Conservation (phyloP, 495 filamentous ascomycete genomes). For the Hypoxylon crocopeplum region DNA sequence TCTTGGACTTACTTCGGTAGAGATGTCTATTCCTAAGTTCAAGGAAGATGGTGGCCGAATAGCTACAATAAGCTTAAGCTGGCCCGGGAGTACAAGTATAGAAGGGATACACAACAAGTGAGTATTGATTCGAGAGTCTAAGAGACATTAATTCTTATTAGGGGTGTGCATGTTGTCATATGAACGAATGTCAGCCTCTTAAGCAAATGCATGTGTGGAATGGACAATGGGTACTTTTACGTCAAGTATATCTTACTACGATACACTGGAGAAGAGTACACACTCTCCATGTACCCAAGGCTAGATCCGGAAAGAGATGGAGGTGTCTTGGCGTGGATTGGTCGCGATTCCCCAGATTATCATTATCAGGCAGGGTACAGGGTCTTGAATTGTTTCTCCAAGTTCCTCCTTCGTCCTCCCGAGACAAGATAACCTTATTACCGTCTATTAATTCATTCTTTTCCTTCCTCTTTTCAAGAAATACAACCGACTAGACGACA, state of each 20-base stretch:
- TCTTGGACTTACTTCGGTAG: too few species aligned
- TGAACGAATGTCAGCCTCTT: not conserved
- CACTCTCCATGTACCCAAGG: not conserved
- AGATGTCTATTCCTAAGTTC: too few species aligned
- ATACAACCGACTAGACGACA: too few species aligned
- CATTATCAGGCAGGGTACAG: slow-evolving; percentile 15
- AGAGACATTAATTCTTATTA: too few species aligned
- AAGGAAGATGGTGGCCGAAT: too few species aligned
- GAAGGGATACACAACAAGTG: too few species aligned
- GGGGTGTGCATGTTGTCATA: not conserved
- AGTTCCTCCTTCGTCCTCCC: slow-evolving; percentile 6
- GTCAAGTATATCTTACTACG: not conserved
- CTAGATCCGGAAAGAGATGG: slow-evolving; percentile 28
- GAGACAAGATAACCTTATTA: too few species aligned
- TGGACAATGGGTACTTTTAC: slow-evolving; percentile 7
- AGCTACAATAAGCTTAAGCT: too few species aligned
- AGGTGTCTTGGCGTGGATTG: slow-evolving; percentile 29
- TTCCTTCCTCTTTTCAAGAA: too few species aligned
- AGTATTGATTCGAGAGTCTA: too few species aligned
- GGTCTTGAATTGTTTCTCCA: slow-evolving; percentile 19
- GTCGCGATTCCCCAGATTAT: slow-evolving; percentile 38
- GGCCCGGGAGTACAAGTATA: too few species aligned
- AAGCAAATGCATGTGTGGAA: slow-evolving; percentile 3
- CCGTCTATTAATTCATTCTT: too few species aligned
- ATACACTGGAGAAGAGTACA: not conserved